Evolutionary conservation across 331 rosid genomes (phyloP), one percentile per base, ranked within the genome.

Genomic region (Prunus yedoensis): DNA sequence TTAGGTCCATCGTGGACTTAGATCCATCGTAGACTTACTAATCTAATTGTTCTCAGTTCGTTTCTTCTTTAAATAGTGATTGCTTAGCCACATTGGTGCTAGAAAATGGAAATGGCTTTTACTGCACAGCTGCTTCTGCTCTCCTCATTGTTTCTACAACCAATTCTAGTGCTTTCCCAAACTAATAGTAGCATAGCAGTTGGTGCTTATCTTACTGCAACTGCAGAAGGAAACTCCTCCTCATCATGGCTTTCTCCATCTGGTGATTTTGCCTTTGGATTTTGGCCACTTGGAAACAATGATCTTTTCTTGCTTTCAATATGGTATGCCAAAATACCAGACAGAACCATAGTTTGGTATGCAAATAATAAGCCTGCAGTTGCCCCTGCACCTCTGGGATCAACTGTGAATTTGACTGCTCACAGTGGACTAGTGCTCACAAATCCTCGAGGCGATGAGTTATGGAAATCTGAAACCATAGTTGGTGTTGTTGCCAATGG

Each of bases 251-350:
- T 77, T 46, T 79, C 88, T 12, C 73, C 80, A 45, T 82, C 82
- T 13, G 80, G 72, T 8, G 80, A 85, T 56, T 85, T 82, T 68
- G 86, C 88, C 68, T 88, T 90, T 50, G 91, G 96, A 0, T 90
- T 90, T 79, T 63, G 18, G 11, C 83, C 73, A 6, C 75, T 80
- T 12, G 14, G 46, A 0, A 20, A 17, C 25, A n/a, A 38, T 3
- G 71, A 81, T 64, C 28, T 27, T 56, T 90, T 84, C 83, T 27
- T 88, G 74, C 89, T 88, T 32, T 82, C 88, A 8, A 74, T 86
- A 25, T 86, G 91, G 95, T 88, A 63, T 76, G 84, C 79, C 2
- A 84, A 79, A 8, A 83, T 88, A 35, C 87, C 85, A 3, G 75
- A 79, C 6, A 79, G 18, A 49, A 90, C 92, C 71, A 12, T 86